Base-by-base conservation (phyloP, 2,329 filamentous ascomycete species). In the Neocatenulostroma microsporum region DNA sequence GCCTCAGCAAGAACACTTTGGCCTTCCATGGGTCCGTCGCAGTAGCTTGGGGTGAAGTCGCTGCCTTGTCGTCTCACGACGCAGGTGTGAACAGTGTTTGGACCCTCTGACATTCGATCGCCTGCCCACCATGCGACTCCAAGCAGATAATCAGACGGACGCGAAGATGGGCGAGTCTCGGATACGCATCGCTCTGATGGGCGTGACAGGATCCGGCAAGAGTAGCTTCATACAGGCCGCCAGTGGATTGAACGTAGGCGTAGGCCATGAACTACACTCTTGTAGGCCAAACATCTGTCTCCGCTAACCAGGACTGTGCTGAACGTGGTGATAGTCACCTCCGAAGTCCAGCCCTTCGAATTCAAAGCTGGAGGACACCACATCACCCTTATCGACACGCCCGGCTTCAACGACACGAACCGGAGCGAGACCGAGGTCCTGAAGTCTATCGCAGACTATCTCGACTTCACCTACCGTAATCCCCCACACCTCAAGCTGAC, bases 361-460 rank as follows among this genome's bases (percentile, higher is more conserved):
- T 52, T 51, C 30, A 31, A 34, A 8, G 43, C 38, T 24, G 26
- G 46, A 10, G 39, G 39, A 4, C 24, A 46, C 12, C 44, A 41
- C 10, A 31, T 59, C 9, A 45, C 48, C 21, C 48, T 68, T 11
- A 57, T 70, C 40, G 68, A 71, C 42, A 71, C 67, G 0, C 67
- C 68, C 0, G 68, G 68, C 1, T 70, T 72, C 42, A 60, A 67
- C 20, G 67, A 71, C 36, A 69, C 65, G 0, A 47, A 55, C 30
- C 46, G 60, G 15, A 58, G 59, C 4, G 68, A 72, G 37, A 56
- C 61, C 5, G 66, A 71, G 21, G 60, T 71, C 1, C 56, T 72
- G 1, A 32, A 52, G n/a, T 52, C 63, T 25, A 64, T 70, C 17
- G 62, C 64, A 0, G 48, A 49, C 4, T 68, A 60, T 44, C 53